Percentiles rank a stretch among this genome's conserved stretches.
Conservation (phyloP, 2,329 filamentous ascomycete species). For the Drechslerella stenobrocha region DNA sequence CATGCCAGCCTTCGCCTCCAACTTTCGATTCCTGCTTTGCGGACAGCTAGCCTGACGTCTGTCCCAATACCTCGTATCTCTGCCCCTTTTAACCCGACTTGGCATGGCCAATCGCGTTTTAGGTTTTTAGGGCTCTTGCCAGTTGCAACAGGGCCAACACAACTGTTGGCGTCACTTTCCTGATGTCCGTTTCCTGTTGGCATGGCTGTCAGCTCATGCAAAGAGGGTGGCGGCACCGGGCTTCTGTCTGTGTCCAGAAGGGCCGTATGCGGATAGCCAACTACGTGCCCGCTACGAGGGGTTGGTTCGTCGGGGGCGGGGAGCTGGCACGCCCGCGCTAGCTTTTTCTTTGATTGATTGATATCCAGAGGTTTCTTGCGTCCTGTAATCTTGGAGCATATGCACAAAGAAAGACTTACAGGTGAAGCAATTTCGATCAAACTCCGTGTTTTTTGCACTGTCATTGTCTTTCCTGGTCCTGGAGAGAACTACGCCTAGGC, state of each 20-base stretch:
- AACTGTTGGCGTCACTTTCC: neutral
- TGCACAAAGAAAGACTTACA: too few relatives aligned
- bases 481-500: neutral
- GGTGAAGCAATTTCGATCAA: too few relatives aligned
- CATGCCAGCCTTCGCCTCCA: too few relatives aligned
- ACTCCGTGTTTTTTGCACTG: too few relatives aligned
- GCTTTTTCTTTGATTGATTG: too few relatives aligned
- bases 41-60: too few relatives aligned
- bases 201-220: too few relatives aligned
- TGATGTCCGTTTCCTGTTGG: neutral
- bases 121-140: conserved; percentile 4
- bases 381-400: too few relatives aligned
- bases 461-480: neutral
- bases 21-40: too few relatives aligned
- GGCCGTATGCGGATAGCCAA: neutral
- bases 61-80: conserved; percentile 1
- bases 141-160: conserved; percentile 39
- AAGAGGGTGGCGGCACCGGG: neutral
- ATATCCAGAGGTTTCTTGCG: too few relatives aligned
- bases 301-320: too few relatives aligned
- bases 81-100: neutral
- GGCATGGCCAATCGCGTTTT: conserved; percentile 7
- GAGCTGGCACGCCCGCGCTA: too few relatives aligned
- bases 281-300: neutral
- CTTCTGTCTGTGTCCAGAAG: neutral